A percentile compares a stretch with the other conserved stretches of the same genome.
phyloP scores from a whole-genome alignment of 169 alveolate genomes.

The Plasmodium coatneyi region DNA sequence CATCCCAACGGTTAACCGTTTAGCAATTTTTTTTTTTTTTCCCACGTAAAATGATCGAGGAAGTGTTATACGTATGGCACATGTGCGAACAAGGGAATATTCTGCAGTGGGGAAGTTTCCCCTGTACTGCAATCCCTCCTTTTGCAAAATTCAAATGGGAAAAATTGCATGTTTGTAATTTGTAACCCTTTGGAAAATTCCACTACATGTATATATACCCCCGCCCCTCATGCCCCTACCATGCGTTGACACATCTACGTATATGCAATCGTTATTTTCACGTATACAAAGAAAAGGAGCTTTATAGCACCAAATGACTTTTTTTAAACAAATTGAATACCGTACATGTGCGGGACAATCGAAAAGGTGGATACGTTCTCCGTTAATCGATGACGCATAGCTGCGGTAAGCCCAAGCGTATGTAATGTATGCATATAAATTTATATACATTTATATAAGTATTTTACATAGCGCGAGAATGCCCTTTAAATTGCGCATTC shows the following conservation, averaged over 20 bases:
- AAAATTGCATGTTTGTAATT: background rate
- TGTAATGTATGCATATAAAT: background rate
- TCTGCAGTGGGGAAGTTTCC: background rate
- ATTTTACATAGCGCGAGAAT: background rate
- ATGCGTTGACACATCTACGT: too few relatives aligned
- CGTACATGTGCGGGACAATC: background rate
- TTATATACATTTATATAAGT: background rate
- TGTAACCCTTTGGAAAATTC: background rate
- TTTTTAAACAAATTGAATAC: too few relatives aligned
- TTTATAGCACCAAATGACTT: too few relatives aligned
- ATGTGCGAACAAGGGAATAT: background rate
- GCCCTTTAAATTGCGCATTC: background rate
- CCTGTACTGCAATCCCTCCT: background rate
- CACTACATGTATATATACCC: background rate
- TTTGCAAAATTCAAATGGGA: background rate
- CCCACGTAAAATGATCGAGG: background rate
- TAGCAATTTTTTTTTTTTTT: background rate
- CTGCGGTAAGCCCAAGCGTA: background rate
- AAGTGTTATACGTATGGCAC: background rate
- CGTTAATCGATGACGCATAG: background rate
- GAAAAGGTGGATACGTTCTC: background rate
- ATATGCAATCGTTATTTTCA: too few relatives aligned
- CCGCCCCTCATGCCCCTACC: too few relatives aligned
- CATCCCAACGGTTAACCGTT: background rate
- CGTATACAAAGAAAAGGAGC: too few relatives aligned